Conservation (phyloP, 176 grass and related monocot genomes). For the Oryza longistaminata region DNA sequence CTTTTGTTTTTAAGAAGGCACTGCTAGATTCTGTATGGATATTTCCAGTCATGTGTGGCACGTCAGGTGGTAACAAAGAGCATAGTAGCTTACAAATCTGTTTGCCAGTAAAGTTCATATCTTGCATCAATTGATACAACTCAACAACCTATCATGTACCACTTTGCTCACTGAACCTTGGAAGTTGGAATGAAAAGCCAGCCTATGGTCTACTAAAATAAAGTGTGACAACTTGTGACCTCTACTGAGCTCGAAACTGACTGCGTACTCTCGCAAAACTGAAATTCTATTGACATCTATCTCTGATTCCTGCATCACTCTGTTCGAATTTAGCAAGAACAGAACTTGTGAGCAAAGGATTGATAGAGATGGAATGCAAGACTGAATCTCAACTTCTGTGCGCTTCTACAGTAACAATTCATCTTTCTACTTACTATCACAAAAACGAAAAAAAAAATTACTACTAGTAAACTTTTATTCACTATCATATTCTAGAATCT, state of each 20-base stretch:
- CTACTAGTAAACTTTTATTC: background rate
- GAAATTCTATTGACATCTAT: background rate
- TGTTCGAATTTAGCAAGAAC: slow-evolving; percentile 15
- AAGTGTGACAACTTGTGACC: background rate
- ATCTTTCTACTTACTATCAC: background rate
- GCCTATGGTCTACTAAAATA: background rate
- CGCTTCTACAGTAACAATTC: background rate
- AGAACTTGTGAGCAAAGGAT: background rate
- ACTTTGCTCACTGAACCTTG: background rate
- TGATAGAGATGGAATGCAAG: background rate
- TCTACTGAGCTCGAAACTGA: background rate
- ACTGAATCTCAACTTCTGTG: background rate
- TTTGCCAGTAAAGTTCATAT: background rate
- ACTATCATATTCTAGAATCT: background rate
- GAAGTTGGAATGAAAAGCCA: background rate
- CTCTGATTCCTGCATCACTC: background rate
- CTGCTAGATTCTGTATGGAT: background rate
- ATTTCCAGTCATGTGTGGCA: background rate
- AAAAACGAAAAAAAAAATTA: background rate
- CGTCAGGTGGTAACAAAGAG: background rate
- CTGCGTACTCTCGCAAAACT: background rate
- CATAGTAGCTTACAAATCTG: background rate
- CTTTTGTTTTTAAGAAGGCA: background rate
- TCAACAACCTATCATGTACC: slow-evolving; percentile 39
- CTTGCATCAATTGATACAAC: slow-evolving; percentile 36